phyloP scores from a whole-genome alignment of 2,329 filamentous ascomycete genomes.

The Fusarium torulosum region DNA sequence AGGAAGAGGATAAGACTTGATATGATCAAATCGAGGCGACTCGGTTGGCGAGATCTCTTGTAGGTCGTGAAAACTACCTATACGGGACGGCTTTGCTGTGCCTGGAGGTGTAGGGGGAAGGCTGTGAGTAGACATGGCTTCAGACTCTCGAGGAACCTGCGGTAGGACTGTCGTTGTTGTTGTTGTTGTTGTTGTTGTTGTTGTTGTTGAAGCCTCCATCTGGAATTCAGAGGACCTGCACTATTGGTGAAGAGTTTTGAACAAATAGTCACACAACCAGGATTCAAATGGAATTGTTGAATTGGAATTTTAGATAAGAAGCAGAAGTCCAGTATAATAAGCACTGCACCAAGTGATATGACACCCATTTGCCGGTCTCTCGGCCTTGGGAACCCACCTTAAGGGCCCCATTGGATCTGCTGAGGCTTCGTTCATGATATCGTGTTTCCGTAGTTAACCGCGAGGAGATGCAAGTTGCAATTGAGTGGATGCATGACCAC shows the following conservation, averaged over 20 bases:
- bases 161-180: slow-evolving; percentile 35
- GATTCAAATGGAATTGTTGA: slow-evolving; percentile 5
- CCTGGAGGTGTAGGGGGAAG: slow-evolving; percentile 58
- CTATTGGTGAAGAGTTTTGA: slow-evolving; percentile 5
- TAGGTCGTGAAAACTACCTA: slow-evolving; percentile 50
- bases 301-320: slow-evolving; percentile 2
- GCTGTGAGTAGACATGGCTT: slow-evolving; percentile 21
- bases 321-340: slow-evolving; percentile 33
- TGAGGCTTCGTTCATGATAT: slow-evolving; percentile 32
- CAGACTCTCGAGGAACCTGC: slow-evolving; percentile 23
- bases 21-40: slow-evolving; percentile 10
- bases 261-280: slow-evolving; percentile 11
- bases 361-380: slow-evolving; percentile 22
- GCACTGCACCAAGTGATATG: slow-evolving; percentile 21
- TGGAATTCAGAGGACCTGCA: slow-evolving; percentile 2
- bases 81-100: slow-evolving; percentile 55
- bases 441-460: slow-evolving; percentile 35
- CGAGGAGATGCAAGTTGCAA: slow-evolving; percentile 51
- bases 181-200: slow-evolving; percentile 43
- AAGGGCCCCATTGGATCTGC: slow-evolving; percentile 21
- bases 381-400: slow-evolving; percentile 8
- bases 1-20: slow-evolving; percentile 71
- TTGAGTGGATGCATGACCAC: slow-evolving; percentile 35
- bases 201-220: slow-evolving; percentile 44
- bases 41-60: slow-evolving; percentile 38